phyloP scores from a whole-genome alignment of 306 rosid species.

The Lithocarpus polystachyus region DNA sequence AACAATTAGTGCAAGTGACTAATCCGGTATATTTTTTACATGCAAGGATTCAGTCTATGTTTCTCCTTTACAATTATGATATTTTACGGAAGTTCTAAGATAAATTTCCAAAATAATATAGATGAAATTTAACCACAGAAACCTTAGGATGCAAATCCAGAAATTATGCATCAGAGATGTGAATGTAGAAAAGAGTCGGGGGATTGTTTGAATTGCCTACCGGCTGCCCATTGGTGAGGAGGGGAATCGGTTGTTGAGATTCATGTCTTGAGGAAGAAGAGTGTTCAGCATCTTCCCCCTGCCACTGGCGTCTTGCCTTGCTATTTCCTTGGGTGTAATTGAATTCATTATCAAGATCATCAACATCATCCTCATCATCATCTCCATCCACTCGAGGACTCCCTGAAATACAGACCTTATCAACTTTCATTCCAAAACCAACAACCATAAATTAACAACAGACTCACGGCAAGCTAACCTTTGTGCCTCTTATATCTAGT shows the following conservation, averaged over 20 bases:
- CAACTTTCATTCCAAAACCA: conserved; percentile 1
- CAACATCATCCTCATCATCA: conserved; percentile 85
- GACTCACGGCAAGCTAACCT: conserved; percentile 37
- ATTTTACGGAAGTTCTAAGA: too few relatives aligned
- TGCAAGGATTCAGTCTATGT: too few relatives aligned
- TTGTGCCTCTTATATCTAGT: conserved; percentile 89
- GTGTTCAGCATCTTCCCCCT: conserved; percentile 72
- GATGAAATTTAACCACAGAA: neutral
- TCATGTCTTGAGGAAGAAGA: conserved; percentile 87
- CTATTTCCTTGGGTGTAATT: conserved; percentile 49
- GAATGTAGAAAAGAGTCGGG: neutral
- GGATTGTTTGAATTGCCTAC: conserved; percentile 33
- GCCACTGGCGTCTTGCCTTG: conserved; percentile 73
- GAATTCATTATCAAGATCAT: conserved; percentile 92
- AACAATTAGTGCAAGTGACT: neutral
- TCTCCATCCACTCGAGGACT: conserved; percentile 96
- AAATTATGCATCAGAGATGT: neutral
- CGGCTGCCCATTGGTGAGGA: conserved; percentile 79
- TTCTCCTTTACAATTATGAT: too few relatives aligned
- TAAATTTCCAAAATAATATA: neutral
- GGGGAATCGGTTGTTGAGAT: conserved; percentile 85
- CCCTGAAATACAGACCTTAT: conserved; percentile 49
- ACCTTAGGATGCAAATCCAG: neutral
- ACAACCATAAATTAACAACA: neutral
- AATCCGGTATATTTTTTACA: too few relatives aligned